Base-by-base conservation (phyloP, 306 rosid species). In the Lathyrus aphaca region DNA sequence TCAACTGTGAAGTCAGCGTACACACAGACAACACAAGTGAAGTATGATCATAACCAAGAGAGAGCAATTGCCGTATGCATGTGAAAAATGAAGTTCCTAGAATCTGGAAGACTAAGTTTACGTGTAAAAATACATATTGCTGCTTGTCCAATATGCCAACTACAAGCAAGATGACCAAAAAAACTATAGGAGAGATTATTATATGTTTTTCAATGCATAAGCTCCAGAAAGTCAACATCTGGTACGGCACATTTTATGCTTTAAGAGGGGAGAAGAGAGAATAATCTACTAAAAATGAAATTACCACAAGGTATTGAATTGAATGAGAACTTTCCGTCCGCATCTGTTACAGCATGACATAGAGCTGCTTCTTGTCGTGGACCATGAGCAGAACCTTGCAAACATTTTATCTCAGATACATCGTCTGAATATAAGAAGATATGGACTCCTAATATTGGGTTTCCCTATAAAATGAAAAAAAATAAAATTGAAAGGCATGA, bases 391-490 rank as follows among this genome's bases (percentile, higher is more conserved):
- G 87, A 82, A 79, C 97, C 96, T 87, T 91, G 96, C 72, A 91
- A 85, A 78, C 99, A 94, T 71, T 89, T 86, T 68, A 91, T 89
- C 84, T 88, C 91, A 55, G 76, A 77, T 65, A 94, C 92, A 51
- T 91, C 95, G 85, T 91, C 88, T 29, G 99, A 91, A 73, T 85
- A 81, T 69, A 94, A 81, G 82, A 86, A 94, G 58, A 94, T 56
- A 14, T 91, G 92, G 81, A 94, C 99, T 76, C 97, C 99, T 78
- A 94, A 72, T 68, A 94, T 87, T 17, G 99, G 99, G 84, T 86
- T 94, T 72, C 99, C 99, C 99, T 94, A 79, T 39, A 70, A 69
- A 71, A 69, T 43, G 21, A 79, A 56, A 73, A 43, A 25, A 61
- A 73, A 43, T 19, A 61, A 70, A 65, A 42, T 49, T 64, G 10